Percentiles rank a stretch among this genome's conserved stretches.
These are phyloP conservation scores for Isatis lusitanica DNA, from an alignment of 441 rosid species.

Conservation along the genomic window DNA sequence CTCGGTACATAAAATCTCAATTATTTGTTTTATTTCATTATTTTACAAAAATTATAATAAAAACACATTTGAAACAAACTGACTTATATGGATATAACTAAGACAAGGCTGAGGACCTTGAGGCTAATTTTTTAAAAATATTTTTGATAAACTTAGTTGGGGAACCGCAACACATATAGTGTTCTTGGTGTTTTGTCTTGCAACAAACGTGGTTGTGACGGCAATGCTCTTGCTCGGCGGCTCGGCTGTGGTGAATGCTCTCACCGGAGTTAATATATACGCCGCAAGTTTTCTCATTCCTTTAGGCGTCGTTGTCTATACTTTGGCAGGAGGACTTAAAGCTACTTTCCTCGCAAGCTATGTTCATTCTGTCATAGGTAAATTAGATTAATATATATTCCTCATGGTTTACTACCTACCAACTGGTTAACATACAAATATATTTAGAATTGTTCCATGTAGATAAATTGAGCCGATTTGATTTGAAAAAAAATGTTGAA, in stretches of 20 bases:
- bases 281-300: conserved; percentile 95
- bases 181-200: conserved; percentile 76
- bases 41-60: neutral
- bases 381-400: too few relatives aligned
- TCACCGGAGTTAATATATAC: conserved; percentile 81
- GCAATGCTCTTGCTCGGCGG: conserved; percentile 95
- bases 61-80: neutral
- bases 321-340: conserved; percentile 90
- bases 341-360: conserved; percentile 96
- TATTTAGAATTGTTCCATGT: neutral
- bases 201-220: conserved; percentile 77
- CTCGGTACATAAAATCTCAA: conserved; percentile 54
- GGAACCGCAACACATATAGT: conserved; percentile 82
- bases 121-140: neutral
- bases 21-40: neutral
- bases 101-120: neutral
- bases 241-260: conserved; percentile 94
- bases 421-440: neutral
- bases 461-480: too few relatives aligned
- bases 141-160: conserved; percentile 59
- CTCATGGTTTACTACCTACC: neutral
- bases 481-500: too few relatives aligned
- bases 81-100: neutral
- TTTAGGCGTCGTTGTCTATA: conserved; percentile 83
- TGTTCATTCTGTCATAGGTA: conserved; percentile 89